Evolutionary conservation across 139 green algal species (phyloP), one percentile per base, ranked within the genome.

Genomic region (Chlamydomonas incerta): DNA sequence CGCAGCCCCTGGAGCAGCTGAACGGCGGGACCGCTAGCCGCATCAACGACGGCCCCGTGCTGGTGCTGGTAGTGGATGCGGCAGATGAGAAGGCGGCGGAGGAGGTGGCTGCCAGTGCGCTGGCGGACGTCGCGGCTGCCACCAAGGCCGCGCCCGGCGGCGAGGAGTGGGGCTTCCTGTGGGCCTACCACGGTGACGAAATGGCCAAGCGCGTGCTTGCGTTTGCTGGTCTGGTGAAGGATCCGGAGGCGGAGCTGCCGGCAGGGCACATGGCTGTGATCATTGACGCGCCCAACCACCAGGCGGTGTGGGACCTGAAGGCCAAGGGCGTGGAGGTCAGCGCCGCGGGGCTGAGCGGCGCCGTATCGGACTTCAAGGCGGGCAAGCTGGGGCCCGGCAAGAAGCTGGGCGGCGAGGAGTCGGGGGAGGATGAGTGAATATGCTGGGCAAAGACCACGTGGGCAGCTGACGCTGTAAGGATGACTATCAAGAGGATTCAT

Each of bases 1-100:
- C 37, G 29, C 37, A 80, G 58, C 81, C 71, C 0, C 41, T 87
- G 58, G 81, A 87, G 58, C 41, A 28, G 71, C 81, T 87, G 34
- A 57, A 35, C 10, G 41, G 8, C 11, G 17, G 21, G 41, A 73
- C 58, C 34, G 70, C 41, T 21, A 6, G 8, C 55, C 24, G 34
- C 69, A 80, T 86, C 52, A 86, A 86, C 52, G 34, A 17, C 28
- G 81, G 69, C 5, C 34, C 52, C 20, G 37, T 52, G 81, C 33
- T 86, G 33, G 26, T 86, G 81, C 69, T 86, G 31, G 24, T 80
- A 21, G 41, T 71, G 52, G 57, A 46, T 28, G 33, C 5, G 33
- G 55, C 18, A 26, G 79, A 47, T 47, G 67, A 34, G 11, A 68
- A 15, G 8, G 41, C 6, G 31, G 80, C 68, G 21, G 80, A 77